Percentiles rank a stretch among this genome's conserved stretches.
Evolutionary conservation across 2,329 filamentous ascomycete species (phyloP).

Genomic region (Lojkania enalia): DNA sequence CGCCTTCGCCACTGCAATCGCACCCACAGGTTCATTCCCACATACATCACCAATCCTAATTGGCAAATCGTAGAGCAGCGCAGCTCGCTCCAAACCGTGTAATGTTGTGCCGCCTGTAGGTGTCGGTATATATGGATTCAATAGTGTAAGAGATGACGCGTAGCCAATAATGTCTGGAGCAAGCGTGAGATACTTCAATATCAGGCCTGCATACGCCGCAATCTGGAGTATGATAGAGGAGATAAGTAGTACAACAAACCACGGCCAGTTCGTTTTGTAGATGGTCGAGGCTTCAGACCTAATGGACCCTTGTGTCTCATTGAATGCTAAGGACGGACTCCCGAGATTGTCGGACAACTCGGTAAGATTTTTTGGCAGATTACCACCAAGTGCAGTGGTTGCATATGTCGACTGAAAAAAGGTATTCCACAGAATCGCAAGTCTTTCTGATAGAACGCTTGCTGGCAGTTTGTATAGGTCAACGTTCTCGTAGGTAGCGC

Average conservation of each 20-base stretch:
- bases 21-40: conserved; percentile 28
- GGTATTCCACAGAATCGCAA: conserved; percentile 32
- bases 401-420: conserved; percentile 36
- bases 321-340: conserved; percentile 17
- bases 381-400: conserved; percentile 23
- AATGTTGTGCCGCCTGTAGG: conserved; percentile 31
- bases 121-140: conserved; percentile 30
- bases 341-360: conserved; percentile 3
- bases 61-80: conserved; percentile 27
- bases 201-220: conserved; percentile 28
- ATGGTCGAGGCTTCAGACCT: conserved; percentile 4
- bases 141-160: conserved; percentile 26
- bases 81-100: conserved; percentile 28
- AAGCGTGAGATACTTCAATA: conserved; percentile 33
- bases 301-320: conserved; percentile 15
- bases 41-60: conserved; percentile 37
- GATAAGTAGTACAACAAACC: conserved; percentile 28
- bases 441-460: conserved; percentile 20
- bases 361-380: conserved; percentile 24
- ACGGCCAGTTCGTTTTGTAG: conserved; percentile 31
- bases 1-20: conserved; percentile 30
- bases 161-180: conserved; percentile 34
- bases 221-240: conserved; percentile 28
- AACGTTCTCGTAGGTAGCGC: conserved; percentile 15
- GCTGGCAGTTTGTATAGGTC: conserved; percentile 24